phyloP scores from a whole-genome alignment of 257 asterid species.

The Leonotis leonurus region DNA sequence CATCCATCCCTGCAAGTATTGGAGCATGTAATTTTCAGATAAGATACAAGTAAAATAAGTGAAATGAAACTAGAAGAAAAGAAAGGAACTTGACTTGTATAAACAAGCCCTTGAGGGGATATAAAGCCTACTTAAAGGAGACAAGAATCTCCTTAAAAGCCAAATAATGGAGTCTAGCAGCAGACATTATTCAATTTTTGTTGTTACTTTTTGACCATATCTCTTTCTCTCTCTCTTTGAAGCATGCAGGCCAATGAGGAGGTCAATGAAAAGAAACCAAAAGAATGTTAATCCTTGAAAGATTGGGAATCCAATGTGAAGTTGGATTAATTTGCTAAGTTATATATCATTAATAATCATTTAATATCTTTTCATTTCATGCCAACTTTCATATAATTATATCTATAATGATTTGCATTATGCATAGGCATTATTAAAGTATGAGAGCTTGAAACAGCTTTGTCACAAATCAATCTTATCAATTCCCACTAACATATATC shows the following conservation, averaged over 20 bases:
- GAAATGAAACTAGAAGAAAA: not conserved
- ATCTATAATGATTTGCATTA: not conserved
- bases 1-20: no score
- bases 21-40: no score
- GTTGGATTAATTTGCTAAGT: constrained; percentile 20
- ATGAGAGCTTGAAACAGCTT: not conserved
- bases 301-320: constrained; percentile 80
- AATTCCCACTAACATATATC: not conserved
- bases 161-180: constrained; percentile 68
- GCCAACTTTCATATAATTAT: not conserved
- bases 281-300: constrained; percentile 30
- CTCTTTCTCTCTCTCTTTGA: constrained; percentile 28
- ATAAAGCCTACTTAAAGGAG: constrained; percentile 66
- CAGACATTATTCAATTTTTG: constrained; percentile 46
- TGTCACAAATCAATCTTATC: not conserved
- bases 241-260: constrained; percentile 34
- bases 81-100: constrained; percentile 10
- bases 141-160: constrained; percentile 86
- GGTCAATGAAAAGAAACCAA: constrained; percentile 48
- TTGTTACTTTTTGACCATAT: constrained; percentile 66
- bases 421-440: not conserved
- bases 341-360: not conserved
- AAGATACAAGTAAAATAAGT: not conserved
- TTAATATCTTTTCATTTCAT: constrained; percentile 4
- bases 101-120: constrained; percentile 35